A percentile compares a stretch with the other conserved stretches of the same genome.
Evolutionary conservation across 257 asterid genomes (phyloP).

Genomic region (Henckelia pumila): DNA sequence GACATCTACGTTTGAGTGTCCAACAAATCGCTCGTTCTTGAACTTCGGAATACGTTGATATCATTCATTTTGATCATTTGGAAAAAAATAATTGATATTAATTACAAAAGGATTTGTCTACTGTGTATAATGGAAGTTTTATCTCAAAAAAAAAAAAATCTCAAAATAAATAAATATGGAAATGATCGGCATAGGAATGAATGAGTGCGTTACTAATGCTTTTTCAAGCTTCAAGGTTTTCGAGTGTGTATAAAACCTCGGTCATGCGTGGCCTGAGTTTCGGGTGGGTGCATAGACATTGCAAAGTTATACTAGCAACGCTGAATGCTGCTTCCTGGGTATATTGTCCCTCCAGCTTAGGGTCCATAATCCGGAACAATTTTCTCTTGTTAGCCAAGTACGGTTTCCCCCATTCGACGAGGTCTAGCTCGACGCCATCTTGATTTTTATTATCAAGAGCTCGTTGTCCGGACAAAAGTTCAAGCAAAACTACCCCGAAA

Average conservation of each 20-base stretch:
- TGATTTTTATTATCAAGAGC: conserved; percentile 66
- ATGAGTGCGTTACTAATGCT: too few species aligned
- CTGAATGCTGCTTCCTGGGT: conserved; percentile 69
- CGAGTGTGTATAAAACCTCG: conserved; percentile 57
- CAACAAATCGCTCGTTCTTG: too few species aligned
- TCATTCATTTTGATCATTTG: too few species aligned
- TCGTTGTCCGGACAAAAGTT: conserved; percentile 62
- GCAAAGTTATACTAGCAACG: conserved; percentile 61
- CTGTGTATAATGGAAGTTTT: too few species aligned
- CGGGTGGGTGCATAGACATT: conserved; percentile 56
- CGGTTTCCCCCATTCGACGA: conserved; percentile 81
- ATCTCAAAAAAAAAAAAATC: too few species aligned
- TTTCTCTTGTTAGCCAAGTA: conserved; percentile 64
- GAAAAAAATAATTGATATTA: too few species aligned
- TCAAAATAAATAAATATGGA: too few species aligned
- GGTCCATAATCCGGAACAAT: conserved; percentile 73
- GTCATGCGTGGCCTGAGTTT: conserved; percentile 70
- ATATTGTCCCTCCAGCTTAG: conserved; percentile 70
- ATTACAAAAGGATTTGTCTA: too few species aligned
- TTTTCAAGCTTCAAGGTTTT: conserved; percentile 56
- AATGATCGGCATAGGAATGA: too few species aligned
- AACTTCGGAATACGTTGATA: too few species aligned
- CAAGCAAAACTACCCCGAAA: conserved; percentile 78
- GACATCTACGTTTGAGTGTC: too few species aligned
- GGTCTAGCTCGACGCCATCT: conserved; percentile 58